These are phyloP conservation scores for Oleoguttula mirabilis DNA, from an alignment of 495 filamentous ascomycete genomes.

Conservation along the genomic window DNA sequence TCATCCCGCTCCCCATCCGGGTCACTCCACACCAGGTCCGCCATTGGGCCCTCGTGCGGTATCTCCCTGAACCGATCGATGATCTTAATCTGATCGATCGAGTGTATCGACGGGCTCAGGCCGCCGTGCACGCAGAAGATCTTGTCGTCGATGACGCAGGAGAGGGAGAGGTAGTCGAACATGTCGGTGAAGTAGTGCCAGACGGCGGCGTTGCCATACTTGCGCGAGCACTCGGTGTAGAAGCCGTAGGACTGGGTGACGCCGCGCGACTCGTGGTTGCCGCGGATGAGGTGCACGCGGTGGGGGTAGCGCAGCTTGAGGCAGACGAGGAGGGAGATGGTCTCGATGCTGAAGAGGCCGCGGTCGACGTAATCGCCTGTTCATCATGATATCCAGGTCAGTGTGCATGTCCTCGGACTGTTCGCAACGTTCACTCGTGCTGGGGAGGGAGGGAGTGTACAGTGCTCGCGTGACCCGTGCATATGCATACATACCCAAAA, in stretches of 20 bases:
- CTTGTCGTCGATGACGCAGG: conserved; percentile 94
- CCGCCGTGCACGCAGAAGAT: conserved; percentile 98
- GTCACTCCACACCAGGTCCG: conserved; percentile 97
- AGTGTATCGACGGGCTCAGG: conserved; percentile 89
- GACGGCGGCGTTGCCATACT: conserved; percentile 95
- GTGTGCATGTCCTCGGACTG: not conserved
- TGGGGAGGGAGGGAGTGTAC: too few relatives aligned
- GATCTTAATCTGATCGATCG: conserved; percentile 98
- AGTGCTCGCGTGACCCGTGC: conserved; percentile 21
- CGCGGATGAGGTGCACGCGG: conserved; percentile 91
- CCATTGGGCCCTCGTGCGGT: conserved; percentile 97
- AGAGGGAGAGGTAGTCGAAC: conserved; percentile 95
- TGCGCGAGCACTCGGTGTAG: conserved; percentile 94
- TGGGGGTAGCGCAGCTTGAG: conserved; percentile 98
- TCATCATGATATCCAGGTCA: not conserved
- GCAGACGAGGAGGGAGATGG: conserved; percentile 86
- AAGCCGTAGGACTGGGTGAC: conserved; percentile 98
- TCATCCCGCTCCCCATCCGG: conserved; percentile 92
- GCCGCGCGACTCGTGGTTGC: conserved; percentile 93
- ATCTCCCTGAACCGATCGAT: conserved; percentile 98
- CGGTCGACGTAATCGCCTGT: conserved; percentile 86
- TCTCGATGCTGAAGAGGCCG: conserved; percentile 95
- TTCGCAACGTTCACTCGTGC: too few relatives aligned
- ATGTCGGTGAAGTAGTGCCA: conserved; percentile 99
- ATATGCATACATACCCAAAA: too few relatives aligned